Evolutionary conservation across 192 early-diverging fungal genomes (phyloP).

Genomic region (Backusella mclennaniae): DNA sequence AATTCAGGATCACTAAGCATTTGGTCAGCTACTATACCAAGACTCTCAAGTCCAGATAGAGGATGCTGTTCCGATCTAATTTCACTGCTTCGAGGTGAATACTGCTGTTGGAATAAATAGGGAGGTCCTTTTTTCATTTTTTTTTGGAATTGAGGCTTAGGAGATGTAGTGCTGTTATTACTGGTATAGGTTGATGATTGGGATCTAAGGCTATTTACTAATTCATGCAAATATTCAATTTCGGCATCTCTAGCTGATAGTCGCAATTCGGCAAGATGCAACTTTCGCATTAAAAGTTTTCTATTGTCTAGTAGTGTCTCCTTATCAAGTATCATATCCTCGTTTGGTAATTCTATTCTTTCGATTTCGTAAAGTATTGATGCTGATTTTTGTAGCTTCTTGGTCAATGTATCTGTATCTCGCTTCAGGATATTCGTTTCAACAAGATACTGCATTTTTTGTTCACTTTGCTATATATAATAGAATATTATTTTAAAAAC

Average conservation of each 20-base stretch:
- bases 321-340: slow-evolving; percentile 16
- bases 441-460: slow-evolving; percentile 23
- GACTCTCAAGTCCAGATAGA: slow-evolving; percentile 33
- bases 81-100: slow-evolving; percentile 28
- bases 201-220: slow-evolving; percentile 2
- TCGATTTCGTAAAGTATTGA: slow-evolving; percentile 22
- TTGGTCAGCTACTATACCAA: slow-evolving; percentile 39
- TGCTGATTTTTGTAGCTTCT: slow-evolving; percentile 25
- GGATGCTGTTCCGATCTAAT: slow-evolving; percentile 15
- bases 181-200: background rate
- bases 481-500: background rate
- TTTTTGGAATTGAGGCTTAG: slow-evolving; percentile 6
- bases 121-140: slow-evolving; percentile 12
- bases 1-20: slow-evolving; percentile 39
- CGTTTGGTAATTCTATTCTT: slow-evolving; percentile 16
- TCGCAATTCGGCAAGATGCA: slow-evolving; percentile 32
- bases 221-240: slow-evolving; percentile 27
- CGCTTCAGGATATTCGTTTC: slow-evolving; percentile 33
- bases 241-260: slow-evolving; percentile 33
- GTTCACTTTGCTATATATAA: slow-evolving; percentile 34
- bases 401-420: slow-evolving; percentile 29
- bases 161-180: background rate
- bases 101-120: slow-evolving; percentile 34
- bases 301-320: slow-evolving; percentile 18
- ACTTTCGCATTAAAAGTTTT: slow-evolving; percentile 25